Base-by-base conservation (phyloP, 305 asterid genomes). In the Plantago coronopus region DNA sequence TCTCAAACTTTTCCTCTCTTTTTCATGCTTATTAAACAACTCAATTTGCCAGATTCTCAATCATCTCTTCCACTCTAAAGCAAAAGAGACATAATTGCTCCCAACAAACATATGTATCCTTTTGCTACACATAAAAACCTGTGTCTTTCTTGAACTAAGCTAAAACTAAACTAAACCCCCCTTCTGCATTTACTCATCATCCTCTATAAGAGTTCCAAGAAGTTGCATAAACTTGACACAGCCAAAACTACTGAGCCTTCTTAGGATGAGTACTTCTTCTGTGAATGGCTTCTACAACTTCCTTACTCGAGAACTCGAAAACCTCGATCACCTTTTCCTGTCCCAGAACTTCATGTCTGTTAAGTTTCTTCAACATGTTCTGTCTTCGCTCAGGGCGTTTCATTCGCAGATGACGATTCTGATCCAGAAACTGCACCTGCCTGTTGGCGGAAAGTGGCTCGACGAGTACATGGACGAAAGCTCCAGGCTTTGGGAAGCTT, bases 401-500 rank as follows among this genome's bases (percentile, higher is more conserved):
- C 97, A 85, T 29, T 77, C 90, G 12, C 84, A 85, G 12, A 22
- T 87, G 40, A 85, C 82, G 18, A n/a, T 74, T 38, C 64, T 90
- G 43, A 80, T 82, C 4, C 91, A 80, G 53, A 85, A 79, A 29
- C 69, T 90, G 2, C 81, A 79, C 48, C 75, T 90, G 45, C 97
- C 96, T 0, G 80, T 64, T 17, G 96, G 97, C 0, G 97, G 88
- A 23, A 87, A 85, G 76, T 90, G 97, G 97, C 80, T 90, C 0
- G 96, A 87, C 7, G 97, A 85, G 27, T 90, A 87, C 78, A 90
- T 90, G 95, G 97, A 90, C 57, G 97, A 90, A 18, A 87, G 96
- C 62, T 85, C 97, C 12, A 62, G 91, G 50, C 85, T 90, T 21
- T 90, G 97, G 97, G 95, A 87, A 49, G 88, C 93, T 49, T 87